Evolutionary conservation across 73 alveolate species (phyloP).

Genomic region (Symbiodinium pilosum): DNA sequence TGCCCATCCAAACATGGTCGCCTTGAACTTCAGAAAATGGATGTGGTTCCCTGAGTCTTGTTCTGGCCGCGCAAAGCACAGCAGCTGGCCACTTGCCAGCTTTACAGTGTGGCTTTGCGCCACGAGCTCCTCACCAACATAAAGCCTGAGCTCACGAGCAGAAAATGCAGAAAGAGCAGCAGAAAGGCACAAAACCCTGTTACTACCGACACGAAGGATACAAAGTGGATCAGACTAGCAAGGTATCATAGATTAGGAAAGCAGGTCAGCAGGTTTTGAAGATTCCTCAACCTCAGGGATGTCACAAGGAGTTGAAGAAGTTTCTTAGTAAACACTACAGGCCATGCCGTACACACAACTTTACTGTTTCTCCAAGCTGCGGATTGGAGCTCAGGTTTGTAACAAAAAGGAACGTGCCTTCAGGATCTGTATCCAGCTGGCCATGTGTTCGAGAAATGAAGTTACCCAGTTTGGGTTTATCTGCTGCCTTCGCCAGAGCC

Average conservation of each 20-base stretch:
- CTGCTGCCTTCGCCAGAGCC: slow-evolving; percentile 72
- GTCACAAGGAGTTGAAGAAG: too few relatives aligned
- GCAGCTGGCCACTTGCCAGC: slow-evolving; percentile 59
- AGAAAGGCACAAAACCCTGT: too few relatives aligned
- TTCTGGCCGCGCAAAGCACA: slow-evolving; percentile 63
- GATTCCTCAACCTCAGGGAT: too few relatives aligned
- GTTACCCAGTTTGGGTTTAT: slow-evolving; percentile 36
- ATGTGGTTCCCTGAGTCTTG: slow-evolving; percentile 59
- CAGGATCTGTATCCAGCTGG: slow-evolving; percentile 46
- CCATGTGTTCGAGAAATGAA: slow-evolving; percentile 72
- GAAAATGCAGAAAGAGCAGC: too few relatives aligned
- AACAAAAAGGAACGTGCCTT: slow-evolving; percentile 6
- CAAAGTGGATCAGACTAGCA: too few relatives aligned
- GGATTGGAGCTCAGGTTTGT: slow-evolving; percentile 75
- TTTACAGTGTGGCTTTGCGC: slow-evolving; percentile 33
- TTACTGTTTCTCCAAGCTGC: background rate
- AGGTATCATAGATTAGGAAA: too few relatives aligned
- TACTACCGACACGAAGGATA: too few relatives aligned
- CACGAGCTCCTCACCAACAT: slow-evolving; percentile 59
- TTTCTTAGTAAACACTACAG: background rate
- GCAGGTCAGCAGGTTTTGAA: too few relatives aligned
- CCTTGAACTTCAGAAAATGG: slow-evolving; percentile 76
- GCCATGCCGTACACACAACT: background rate
- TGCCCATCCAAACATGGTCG: background rate
- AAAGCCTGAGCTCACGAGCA: slow-evolving; percentile 18